These are phyloP conservation scores for Boletus rubropictus DNA, from an alignment of 768 basidiomycete genomes.

Conservation along the genomic window DNA sequence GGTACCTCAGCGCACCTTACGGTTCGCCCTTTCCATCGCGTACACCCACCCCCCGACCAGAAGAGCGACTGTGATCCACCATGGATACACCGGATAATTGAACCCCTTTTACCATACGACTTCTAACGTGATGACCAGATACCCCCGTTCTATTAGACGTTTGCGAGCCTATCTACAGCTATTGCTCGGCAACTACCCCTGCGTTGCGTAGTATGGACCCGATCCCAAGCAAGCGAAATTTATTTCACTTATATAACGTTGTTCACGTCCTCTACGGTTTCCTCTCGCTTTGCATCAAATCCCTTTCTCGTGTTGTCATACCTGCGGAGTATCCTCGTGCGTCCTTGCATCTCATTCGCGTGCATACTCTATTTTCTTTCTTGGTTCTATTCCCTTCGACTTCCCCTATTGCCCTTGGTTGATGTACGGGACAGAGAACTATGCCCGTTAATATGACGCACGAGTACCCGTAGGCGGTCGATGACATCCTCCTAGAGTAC, in stretches of 20 bases:
- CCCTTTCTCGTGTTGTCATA: slow-evolving; percentile 14
- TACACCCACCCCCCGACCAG: slow-evolving; percentile 39
- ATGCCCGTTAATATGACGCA: slow-evolving; percentile 12
- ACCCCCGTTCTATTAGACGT: slow-evolving; percentile 30
- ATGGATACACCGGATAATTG: slow-evolving; percentile 13
- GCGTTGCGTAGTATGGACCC: slow-evolving; percentile 21
- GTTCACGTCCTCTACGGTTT: slow-evolving; percentile 25
- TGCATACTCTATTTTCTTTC: slow-evolving; percentile 21
- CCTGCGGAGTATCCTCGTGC: slow-evolving; percentile 18
- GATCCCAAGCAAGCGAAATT: slow-evolving; percentile 27
- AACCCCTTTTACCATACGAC: slow-evolving; percentile 30
- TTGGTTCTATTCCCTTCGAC: slow-evolving; percentile 19
- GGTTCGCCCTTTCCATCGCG: slow-evolving; percentile 47
- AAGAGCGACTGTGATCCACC: slow-evolving; percentile 27
- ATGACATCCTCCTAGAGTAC: slow-evolving; percentile 23
- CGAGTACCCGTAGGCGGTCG: slow-evolving; percentile 16
- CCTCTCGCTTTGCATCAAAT: slow-evolving; percentile 22
- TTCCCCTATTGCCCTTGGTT: slow-evolving; percentile 4
- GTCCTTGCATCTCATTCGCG: slow-evolving; percentile 7
- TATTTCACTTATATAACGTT: slow-evolving; percentile 34
- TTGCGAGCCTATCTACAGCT: slow-evolving; percentile 30
- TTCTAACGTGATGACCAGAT: slow-evolving; percentile 30
- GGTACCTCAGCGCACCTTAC: slow-evolving; percentile 46
- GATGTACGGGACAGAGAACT: slow-evolving; percentile 16
- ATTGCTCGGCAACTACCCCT: slow-evolving; percentile 27